A percentile compares a stretch with the other conserved stretches of the same genome.
Conservation (phyloP, 2,329 filamentous ascomycete species). For the Tolypocladium paradoxum region DNA sequence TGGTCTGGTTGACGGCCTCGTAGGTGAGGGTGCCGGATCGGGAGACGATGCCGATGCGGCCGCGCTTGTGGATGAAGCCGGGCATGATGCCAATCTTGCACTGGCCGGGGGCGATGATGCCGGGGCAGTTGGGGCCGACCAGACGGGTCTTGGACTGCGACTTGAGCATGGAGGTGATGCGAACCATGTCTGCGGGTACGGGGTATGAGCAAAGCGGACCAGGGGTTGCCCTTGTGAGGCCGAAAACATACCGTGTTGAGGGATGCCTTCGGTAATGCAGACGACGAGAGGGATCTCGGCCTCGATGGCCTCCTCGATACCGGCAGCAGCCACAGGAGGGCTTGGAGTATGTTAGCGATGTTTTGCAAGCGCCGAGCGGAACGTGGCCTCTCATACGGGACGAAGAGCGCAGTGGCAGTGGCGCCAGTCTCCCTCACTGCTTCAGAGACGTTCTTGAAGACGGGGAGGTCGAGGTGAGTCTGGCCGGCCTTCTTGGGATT, state of each 20-base stretch:
- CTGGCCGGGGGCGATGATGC: constrained; percentile 88
- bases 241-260: constrained; percentile 69
- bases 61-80: constrained; percentile 99
- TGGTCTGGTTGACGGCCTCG: constrained; percentile 99
- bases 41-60: constrained; percentile 96
- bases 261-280: constrained; percentile 96
- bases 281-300: constrained; percentile 93
- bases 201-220: constrained; percentile 5
- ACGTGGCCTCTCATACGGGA: constrained; percentile 54
- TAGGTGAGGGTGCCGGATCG: constrained; percentile 97
- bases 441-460: constrained; percentile 83
- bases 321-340: constrained; percentile 79
- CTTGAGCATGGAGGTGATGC: constrained; percentile 96
- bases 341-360: constrained; percentile 33
- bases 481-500: constrained; percentile 97
- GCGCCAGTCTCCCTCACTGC: constrained; percentile 86
- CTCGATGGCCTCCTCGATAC: constrained; percentile 92
- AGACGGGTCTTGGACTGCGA: constrained; percentile 94
- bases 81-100: constrained; percentile 99
- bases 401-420: constrained; percentile 88
- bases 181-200: constrained; percentile 75
- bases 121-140: constrained; percentile 95
- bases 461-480: constrained; percentile 80
- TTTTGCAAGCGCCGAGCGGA: constrained; percentile 1
- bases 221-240: constrained; percentile 1